These are phyloP conservation scores for Neurospora sp. DNA, from an alignment of 495 filamentous ascomycete species.

Conservation along the genomic window DNA sequence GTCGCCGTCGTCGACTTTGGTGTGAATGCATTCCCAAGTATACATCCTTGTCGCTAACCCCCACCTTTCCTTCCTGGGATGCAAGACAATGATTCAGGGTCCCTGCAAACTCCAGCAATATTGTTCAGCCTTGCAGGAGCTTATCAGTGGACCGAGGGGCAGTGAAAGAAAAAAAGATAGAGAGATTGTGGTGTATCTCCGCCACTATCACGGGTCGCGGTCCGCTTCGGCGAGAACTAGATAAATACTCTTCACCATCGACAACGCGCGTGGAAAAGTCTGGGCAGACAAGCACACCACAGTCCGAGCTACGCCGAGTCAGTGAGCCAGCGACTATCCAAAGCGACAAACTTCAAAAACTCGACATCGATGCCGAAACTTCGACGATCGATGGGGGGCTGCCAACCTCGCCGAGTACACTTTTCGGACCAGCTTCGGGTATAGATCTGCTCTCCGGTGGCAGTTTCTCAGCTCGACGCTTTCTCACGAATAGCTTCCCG, in stretches of 20 bases:
- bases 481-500: background rate
- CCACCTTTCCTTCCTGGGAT: background rate
- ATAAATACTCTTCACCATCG: background rate
- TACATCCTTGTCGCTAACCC: background rate
- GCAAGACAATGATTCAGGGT: background rate
- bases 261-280: background rate
- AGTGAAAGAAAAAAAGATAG: background rate
- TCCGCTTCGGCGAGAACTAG: background rate
- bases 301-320: background rate
- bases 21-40: background rate
- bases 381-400: background rate
- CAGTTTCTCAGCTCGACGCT: background rate
- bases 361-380: background rate
- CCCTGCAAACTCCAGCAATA: background rate
- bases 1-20: background rate
- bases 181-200: background rate
- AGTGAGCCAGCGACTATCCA: background rate
- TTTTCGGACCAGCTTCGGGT: background rate
- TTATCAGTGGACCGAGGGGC: background rate
- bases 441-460: background rate
- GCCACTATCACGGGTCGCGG: background rate
- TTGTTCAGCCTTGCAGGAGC: background rate
- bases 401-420: background rate
- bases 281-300: background rate
- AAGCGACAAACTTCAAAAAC: background rate